Evolutionary conservation across 2,329 filamentous ascomycete genomes (phyloP).

Genomic region (Sclerotinia sclerotiorum): DNA sequence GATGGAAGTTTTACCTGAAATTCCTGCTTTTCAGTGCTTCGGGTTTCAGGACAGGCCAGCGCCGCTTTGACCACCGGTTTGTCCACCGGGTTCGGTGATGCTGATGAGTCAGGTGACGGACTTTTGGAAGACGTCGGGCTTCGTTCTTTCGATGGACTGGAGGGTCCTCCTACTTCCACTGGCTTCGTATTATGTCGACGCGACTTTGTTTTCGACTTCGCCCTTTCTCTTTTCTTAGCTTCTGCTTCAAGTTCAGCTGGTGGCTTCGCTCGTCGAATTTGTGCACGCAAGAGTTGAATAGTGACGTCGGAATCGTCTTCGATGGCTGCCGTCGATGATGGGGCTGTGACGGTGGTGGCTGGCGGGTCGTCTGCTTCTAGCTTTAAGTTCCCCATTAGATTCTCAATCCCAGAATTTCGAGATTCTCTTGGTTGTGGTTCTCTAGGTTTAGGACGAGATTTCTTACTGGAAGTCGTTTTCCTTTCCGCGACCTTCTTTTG

Average conservation of each 20-base stretch:
- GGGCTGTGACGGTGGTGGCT: slow-evolving; percentile 6
- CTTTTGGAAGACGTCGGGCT: not conserved
- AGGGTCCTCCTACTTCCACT: slow-evolving; percentile 5
- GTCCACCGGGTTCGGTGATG: not conserved
- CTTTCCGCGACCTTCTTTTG: slow-evolving; percentile 28
- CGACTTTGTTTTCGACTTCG: slow-evolving; percentile 37
- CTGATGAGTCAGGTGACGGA: not conserved
- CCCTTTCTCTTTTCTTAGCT: slow-evolving; percentile 35
- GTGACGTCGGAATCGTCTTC: slow-evolving; percentile 24
- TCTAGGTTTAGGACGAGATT: slow-evolving; percentile 27
- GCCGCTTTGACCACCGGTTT: no score
- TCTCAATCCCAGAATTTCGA: slow-evolving; percentile 31
- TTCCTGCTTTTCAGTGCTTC: not conserved
- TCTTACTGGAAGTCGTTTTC: slow-evolving; percentile 27
- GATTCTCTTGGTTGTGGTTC: slow-evolving; percentile 21
- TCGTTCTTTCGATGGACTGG: not conserved
- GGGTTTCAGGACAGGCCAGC: not conserved
- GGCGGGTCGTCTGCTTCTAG: slow-evolving; percentile 27
- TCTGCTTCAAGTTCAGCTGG: slow-evolving; percentile 24
- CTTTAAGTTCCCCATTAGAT: slow-evolving; percentile 37
- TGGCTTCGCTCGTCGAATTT: slow-evolving; percentile 22
- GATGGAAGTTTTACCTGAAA: slow-evolving; percentile 3
- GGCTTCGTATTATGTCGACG: slow-evolving; percentile 35
- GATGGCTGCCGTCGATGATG: slow-evolving; percentile 22
- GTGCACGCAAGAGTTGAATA: slow-evolving; percentile 27